Evolutionary conservation across 805 yeast species (phyloP), one percentile per base, ranked within the genome.

Genomic region (Saturnispora gosingensis): DNA sequence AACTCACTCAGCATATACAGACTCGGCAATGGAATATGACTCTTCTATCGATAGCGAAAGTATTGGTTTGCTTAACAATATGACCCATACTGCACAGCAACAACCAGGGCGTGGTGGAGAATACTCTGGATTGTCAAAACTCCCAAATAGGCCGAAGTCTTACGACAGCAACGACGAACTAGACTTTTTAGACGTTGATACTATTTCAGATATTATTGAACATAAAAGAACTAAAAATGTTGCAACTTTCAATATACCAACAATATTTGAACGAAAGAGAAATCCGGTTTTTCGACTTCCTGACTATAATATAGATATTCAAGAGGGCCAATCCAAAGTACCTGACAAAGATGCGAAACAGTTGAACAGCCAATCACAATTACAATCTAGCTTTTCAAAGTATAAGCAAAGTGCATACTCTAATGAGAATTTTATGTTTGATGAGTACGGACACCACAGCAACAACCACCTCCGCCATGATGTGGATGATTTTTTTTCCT

Each of bases 11-110:
- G 13, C 45, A 43, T 15, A 45, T 32, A 13, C 11, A 8, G 27
- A 35, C 28, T n/a, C 11, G 3, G 36, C 39, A 38, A 25, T 45
- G 15, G 60, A 56, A n/a, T 58, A 53, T 11, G 69, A 66, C 49
- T 64, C 63, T 15, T 65, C 65, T 52, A 63, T 64, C 2, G 64
- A 64, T 38, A 45, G n/a, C 50, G 39, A 49, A 49, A 25, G 57
- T 58, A 4, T 39, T 56, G 18, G 54, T 52, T 48, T 30, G n/a
- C 11, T 53, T 2, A 38, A 18, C 4, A 11, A 16, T 38, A 18
- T 38, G 4, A 10, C 24, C 4, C 8, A 16, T 11, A 38, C 22
- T 9, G 28, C 28, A 25, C 24, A 38, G 22, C 25, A 38, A 18
- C 24, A 16, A 18, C 22, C 25, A 18, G 9, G 6, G 11, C n/a